These are phyloP conservation scores for Chaetomiaceae sp. DNA, from an alignment of 2,329 filamentous ascomycete genomes.

Conservation along the genomic window DNA sequence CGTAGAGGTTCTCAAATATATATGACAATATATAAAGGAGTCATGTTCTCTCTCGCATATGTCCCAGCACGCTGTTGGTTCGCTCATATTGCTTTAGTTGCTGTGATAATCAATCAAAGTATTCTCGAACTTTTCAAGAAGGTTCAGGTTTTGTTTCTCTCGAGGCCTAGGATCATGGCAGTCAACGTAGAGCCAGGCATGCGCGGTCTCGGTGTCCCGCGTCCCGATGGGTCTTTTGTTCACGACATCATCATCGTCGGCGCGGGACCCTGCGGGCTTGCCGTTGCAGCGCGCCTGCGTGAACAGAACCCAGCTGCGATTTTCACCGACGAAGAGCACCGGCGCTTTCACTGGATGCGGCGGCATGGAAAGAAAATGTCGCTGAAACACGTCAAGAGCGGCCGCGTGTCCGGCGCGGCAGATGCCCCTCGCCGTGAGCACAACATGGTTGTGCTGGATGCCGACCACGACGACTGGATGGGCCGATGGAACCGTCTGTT, in stretches of 20 bases:
- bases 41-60: too few species aligned
- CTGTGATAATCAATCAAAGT: too few species aligned
- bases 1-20: background rate
- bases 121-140: too few species aligned
- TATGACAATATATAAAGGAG: too few species aligned
- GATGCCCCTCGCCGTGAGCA: constrained; percentile 25
- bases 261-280: background rate
- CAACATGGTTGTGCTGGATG: constrained; percentile 63
- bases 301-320: constrained; percentile 64
- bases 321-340: constrained; percentile 79
- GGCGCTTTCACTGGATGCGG: constrained; percentile 73
- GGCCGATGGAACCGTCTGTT: constrained; percentile 67
- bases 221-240: background rate
- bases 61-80: too few species aligned
- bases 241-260: constrained; percentile 3
- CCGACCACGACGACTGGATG: constrained; percentile 62
- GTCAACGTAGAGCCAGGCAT: too few species aligned
- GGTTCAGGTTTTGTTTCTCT: too few species aligned
- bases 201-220: background rate
- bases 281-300: background rate
- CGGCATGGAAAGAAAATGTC: constrained; percentile 58
- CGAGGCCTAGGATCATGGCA: too few species aligned
- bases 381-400: constrained; percentile 49
- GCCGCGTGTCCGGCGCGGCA: constrained; percentile 25
- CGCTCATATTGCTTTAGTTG: too few species aligned